Evolutionary conservation across 208 protist species (phyloP).

Genomic region (Spongospora subterranea): DNA sequence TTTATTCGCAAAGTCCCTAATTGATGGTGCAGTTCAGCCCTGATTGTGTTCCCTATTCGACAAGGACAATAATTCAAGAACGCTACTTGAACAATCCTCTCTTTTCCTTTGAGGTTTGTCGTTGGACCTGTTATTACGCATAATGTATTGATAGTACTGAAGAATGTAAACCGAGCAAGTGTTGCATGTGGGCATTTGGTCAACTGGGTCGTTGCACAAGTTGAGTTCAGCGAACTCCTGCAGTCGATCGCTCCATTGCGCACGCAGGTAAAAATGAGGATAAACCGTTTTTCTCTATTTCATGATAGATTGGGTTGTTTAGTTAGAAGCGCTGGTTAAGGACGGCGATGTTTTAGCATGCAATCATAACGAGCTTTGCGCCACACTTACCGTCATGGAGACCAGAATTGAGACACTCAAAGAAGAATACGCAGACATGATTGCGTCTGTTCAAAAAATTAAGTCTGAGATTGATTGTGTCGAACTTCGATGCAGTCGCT

Average conservation of each 20-base stretch:
- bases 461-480: constrained; percentile 54
- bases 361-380: constrained; percentile 75
- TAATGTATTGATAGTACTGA: neutral
- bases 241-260: constrained; percentile 89
- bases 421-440: constrained; percentile 75
- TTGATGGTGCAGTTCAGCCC: constrained; percentile 89
- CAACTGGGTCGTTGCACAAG: constrained; percentile 92
- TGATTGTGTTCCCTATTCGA: constrained; percentile 28
- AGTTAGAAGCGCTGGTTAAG: constrained; percentile 77
- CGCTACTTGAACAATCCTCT: constrained; percentile 86
- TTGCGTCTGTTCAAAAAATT: neutral
- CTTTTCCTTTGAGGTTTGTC: constrained; percentile 87
- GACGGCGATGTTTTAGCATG: constrained; percentile 76
- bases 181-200: constrained; percentile 94
- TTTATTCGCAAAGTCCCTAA: neutral
- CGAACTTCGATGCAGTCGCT: neutral
- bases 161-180: constrained; percentile 87
- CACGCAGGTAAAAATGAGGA: constrained; percentile 78
- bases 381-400: constrained; percentile 72
- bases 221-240: constrained; percentile 90
- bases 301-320: neutral
- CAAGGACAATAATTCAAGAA: constrained; percentile 69
- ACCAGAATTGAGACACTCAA: constrained; percentile 83
- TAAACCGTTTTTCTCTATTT: neutral
- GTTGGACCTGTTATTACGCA: neutral